Evolutionary conservation across 2,329 filamentous ascomycete species (phyloP), one percentile per base, ranked within the genome.

Genomic region (Domatiomyces globalis): DNA sequence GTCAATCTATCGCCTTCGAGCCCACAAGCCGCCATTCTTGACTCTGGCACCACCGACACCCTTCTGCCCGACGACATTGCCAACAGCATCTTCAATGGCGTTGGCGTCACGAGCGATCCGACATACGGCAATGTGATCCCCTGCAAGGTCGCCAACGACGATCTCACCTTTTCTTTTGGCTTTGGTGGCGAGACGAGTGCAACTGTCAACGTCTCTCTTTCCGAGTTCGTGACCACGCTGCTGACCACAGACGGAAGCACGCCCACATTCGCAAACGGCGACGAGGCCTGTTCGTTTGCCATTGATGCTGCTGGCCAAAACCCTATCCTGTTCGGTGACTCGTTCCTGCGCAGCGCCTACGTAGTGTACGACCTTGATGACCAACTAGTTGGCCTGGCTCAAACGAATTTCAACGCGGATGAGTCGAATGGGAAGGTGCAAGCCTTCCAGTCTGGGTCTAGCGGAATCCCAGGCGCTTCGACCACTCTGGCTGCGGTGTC

Each of bases 351-450:
- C 46, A 83, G 80, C 36, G 84, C 84, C 0, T 88, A 88, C 59
- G 76, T 86, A 12, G 84, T 88, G 9, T 87, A 85, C 63, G 83
- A 87, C 63, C 71, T 87, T 19, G 77, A 73, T 25, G 85, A 84
- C 64, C 80, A 86, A 63, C 73, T 84, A 66, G 80, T 87, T 57
- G 82, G 80, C 1, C 67, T 87, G 29, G 84, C 83, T 1, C 79
- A 83, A 64, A 82, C 82, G 17, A 76, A 73, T 39, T 59, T 56
- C 43, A 42, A 55, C 39, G 49, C 51, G 25, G 29, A 45, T 25
- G 25, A 17, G 12, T 6, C 29, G 15, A 50, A 51, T 18, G 22
- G 50, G 8, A 51, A 58, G 18, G 50, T 59, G 39, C 47, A 57
- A 44, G 57, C 44, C n/a, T 54, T 57, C 49, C 42, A 45, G 36